Evolutionary conservation across 2,329 filamentous ascomycete species (phyloP), one percentile per base, ranked within the genome.

Genomic region (Calonectria multiphialidica): DNA sequence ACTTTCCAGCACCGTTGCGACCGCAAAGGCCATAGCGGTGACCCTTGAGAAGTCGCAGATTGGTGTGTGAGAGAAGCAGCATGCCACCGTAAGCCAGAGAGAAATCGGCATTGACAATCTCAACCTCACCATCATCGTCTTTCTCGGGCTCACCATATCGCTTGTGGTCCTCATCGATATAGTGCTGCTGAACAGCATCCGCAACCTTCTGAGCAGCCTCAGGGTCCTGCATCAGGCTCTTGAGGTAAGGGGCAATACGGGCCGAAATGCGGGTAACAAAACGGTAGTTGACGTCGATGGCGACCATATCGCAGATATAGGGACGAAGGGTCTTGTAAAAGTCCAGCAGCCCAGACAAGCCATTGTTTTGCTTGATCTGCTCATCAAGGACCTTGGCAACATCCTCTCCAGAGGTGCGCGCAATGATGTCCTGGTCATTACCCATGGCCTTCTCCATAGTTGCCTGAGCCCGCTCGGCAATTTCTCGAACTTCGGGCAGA

Each of bases 101-200:
- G 87, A 99, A 99, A 82, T 97, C 94, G 55, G 97, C 96, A 80
- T 99, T 98, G 82, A 99, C 97, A 81, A 99, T 98, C 85, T 98
- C 97, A 25, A 93, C 89, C 86, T 99, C 97, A 72, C 95, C 96
- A 72, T 97, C 95, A 72, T 98, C 95, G 74, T 97, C 95, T 83
- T 96, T 94, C 76, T 94, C 89, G 2, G 95, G 94, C 66, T 93
- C 91, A 75, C 96, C 96, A 79, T 92, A 97, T 81, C 95, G 97
- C 83, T 95, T 94, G 80, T 95, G 88, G 77, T 98, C 96, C 84
- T 98, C 96, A 0, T 92, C 92, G 28, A 96, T 81, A 81, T 94
- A 98, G 86, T 93, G 91, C 72, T 92, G 84, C 83, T 98, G 90
- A n/a, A 98, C 87, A 30, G 90, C 92, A 42, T 93, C 89, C 30